Evolutionary conservation across 495 filamentous ascomycete species (phyloP).

Genomic region (Margaritispora aquatica): DNA sequence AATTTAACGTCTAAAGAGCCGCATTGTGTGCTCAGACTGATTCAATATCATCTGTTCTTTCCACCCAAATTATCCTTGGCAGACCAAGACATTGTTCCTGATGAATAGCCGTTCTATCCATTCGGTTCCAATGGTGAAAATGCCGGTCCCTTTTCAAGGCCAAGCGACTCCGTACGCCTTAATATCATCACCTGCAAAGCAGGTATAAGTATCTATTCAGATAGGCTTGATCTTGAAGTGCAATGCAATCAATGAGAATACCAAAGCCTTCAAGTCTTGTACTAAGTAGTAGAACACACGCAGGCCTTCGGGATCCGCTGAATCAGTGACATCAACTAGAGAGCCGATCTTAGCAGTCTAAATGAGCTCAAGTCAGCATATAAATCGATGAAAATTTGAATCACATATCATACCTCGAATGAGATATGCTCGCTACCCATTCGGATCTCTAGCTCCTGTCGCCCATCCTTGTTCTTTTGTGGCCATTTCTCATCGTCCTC

Average conservation of each 20-base stretch:
- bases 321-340: conserved; percentile 92
- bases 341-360: conserved; percentile 99
- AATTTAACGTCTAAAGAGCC: background rate
- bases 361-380: background rate
- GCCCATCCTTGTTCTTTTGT: conserved; percentile 97
- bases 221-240: conserved; percentile 99
- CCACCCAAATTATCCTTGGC: background rate
- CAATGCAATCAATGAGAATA: conserved; percentile 91
- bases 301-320: conserved; percentile 90
- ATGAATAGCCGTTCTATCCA: background rate
- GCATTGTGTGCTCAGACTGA: background rate
- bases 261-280: conserved; percentile 93
- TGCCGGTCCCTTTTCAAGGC: conserved; percentile 15
- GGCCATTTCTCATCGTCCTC: conserved; percentile 99
- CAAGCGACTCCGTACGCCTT: conserved; percentile 18
- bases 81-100: background rate
- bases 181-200: too few species aligned
- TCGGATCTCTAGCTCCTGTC: conserved; percentile 94
- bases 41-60: background rate
- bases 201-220: conserved; percentile 29
- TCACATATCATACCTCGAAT: conserved; percentile 66
- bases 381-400: background rate
- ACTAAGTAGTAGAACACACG: conserved; percentile 99
- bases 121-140: background rate
- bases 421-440: conserved; percentile 95